Evolutionary conservation across 768 basidiomycete genomes (phyloP).

Genomic region (Xerocomellus amylosporus): DNA sequence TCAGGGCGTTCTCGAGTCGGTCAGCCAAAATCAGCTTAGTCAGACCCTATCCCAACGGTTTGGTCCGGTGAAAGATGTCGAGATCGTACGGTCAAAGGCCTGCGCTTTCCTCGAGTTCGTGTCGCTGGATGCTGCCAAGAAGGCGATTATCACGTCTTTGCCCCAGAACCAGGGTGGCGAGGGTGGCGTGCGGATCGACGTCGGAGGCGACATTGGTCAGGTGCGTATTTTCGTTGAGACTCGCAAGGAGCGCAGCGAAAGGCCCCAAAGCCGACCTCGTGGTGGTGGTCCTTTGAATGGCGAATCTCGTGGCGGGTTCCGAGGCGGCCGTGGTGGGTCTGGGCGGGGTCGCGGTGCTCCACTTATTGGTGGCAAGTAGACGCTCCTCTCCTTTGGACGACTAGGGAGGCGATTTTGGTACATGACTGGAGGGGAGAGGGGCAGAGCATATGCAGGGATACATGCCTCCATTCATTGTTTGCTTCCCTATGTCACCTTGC

Average conservation of each 20-base stretch:
- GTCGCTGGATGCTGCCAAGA: constrained; percentile 72
- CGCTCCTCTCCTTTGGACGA: background rate
- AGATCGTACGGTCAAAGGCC: constrained; percentile 83
- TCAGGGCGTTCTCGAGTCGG: constrained; percentile 70
- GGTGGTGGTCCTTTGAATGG: constrained; percentile 54
- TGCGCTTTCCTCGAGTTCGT: constrained; percentile 95
- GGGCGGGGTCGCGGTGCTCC: constrained; percentile 42
- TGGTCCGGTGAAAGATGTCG: constrained; percentile 81
- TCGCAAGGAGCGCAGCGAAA: constrained; percentile 87
- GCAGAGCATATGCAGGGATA: constrained; percentile 9
- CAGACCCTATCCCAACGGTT: constrained; percentile 58
- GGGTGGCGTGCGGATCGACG: constrained; percentile 80
- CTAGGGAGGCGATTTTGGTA: constrained; percentile 1
- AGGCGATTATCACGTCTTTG: constrained; percentile 77
- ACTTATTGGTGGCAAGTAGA: constrained; percentile 27
- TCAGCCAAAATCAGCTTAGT: constrained; percentile 51
- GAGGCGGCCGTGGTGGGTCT: constrained; percentile 44
- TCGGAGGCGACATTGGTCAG: constrained; percentile 49
- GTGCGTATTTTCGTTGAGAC: constrained; percentile 78
- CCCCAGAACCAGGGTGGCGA: constrained; percentile 73
- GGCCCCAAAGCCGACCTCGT: constrained; percentile 60
- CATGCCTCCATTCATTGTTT: constrained; percentile 10
- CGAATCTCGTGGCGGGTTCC: constrained; percentile 45
- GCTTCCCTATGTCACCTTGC: constrained; percentile 14
- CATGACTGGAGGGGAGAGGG: background rate